These are phyloP conservation scores for Taphrina populina DNA, from an alignment of 1,139 yeast species.

Conservation along the genomic window DNA sequence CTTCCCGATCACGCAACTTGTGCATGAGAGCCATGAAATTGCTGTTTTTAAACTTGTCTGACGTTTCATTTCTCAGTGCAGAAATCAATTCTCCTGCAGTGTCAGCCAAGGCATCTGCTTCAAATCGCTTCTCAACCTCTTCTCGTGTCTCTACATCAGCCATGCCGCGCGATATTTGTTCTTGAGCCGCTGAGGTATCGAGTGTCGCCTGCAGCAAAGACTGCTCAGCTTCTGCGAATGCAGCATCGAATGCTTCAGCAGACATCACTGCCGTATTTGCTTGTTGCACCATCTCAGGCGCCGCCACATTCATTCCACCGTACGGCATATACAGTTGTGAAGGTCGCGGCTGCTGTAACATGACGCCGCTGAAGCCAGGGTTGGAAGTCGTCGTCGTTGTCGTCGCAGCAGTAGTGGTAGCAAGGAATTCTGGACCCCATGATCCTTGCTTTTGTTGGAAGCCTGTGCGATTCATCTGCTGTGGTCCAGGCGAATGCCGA, in stretches of 20 bases:
- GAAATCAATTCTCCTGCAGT: slow-evolving; percentile 25
- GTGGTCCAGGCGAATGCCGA: no score
- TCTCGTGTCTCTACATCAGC: background rate
- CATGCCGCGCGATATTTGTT: background rate
- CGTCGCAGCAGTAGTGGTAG: background rate
- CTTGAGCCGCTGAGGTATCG: background rate
- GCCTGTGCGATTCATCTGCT: no score
- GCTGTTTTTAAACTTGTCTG: slow-evolving; percentile 46
- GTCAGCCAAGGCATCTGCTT: slow-evolving; percentile 21
- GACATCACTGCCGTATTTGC: background rate
- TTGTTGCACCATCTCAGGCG: no score
- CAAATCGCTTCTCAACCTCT: background rate
- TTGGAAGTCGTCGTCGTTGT: no score
- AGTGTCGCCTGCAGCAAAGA: background rate
- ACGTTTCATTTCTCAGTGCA: slow-evolving; percentile 20
- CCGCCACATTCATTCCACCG: no score
- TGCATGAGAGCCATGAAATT: slow-evolving; percentile 49
- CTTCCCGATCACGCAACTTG: slow-evolving; percentile 44
- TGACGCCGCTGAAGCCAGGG: no score
- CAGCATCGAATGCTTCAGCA: slow-evolving; percentile 13
- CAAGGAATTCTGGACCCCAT: slow-evolving; percentile 11
- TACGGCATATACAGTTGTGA: no score
- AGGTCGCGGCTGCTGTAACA: no score
- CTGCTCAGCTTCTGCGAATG: slow-evolving; percentile 27
- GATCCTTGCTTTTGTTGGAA: no score